Percentiles rank a stretch among this genome's conserved stretches.
These are phyloP conservation scores for Primulina tabacum DNA, from an alignment of 257 asterid genomes.

Conservation along the genomic window DNA sequence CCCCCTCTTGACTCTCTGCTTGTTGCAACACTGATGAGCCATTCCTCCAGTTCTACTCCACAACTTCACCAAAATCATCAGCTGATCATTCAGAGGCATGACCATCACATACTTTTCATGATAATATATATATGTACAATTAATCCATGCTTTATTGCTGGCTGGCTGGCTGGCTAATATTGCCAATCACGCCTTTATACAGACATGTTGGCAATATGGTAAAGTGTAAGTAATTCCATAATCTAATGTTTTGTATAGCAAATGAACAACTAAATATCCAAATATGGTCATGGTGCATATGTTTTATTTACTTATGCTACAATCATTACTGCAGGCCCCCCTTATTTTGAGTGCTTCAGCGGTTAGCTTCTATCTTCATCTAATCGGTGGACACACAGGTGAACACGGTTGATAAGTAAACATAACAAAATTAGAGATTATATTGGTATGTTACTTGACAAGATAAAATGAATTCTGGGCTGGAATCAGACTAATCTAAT, in stretches of 20 bases:
- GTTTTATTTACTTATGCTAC: background rate
- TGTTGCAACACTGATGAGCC: conserved; percentile 97
- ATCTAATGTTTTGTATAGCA: background rate
- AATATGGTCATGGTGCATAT: background rate
- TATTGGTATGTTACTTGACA: too few species aligned
- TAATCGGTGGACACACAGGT: too few species aligned
- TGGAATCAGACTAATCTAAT: too few species aligned
- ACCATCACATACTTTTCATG: too few species aligned
- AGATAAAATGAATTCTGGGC: too few species aligned
- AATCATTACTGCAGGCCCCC: background rate
- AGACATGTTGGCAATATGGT: background rate
- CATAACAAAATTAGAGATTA: too few species aligned
- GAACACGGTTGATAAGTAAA: too few species aligned
- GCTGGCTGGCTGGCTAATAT: too few species aligned
- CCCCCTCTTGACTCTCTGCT: conserved; percentile 90
- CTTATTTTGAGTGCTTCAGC: background rate
- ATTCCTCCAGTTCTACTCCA: conserved; percentile 20
- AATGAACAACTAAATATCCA: background rate
- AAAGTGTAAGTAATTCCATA: background rate
- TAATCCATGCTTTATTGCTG: too few species aligned
- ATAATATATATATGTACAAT: too few species aligned
- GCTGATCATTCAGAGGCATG: background rate
- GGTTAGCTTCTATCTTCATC: background rate
- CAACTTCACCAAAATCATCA: conserved; percentile 5
- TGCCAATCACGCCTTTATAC: background rate